Percentiles rank a stretch among this genome's conserved stretches.
Conservation (phyloP, 768 basidiomycete species). For the Tricholoma sp. region DNA sequence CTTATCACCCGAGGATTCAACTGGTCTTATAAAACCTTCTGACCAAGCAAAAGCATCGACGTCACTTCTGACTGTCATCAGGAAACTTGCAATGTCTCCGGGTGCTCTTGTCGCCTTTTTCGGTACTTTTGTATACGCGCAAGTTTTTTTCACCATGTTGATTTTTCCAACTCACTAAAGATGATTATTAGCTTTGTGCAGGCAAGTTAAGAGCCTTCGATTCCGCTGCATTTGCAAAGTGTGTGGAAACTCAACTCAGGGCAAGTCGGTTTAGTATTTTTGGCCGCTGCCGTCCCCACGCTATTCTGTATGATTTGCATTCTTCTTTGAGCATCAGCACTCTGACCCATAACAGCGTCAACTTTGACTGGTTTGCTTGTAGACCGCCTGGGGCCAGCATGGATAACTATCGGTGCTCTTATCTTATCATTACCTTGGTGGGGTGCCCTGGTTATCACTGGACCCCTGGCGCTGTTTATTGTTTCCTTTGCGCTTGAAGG, state of each 20-base stretch:
- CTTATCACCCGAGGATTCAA: neutral
- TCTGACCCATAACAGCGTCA: slow-evolving; percentile 36
- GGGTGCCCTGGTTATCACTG: slow-evolving; percentile 43
- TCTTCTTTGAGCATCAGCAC: neutral
- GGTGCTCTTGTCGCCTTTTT: slow-evolving; percentile 43
- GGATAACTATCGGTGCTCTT: slow-evolving; percentile 43
- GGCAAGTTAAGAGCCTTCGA: slow-evolving; percentile 49
- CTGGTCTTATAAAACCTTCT: neutral
- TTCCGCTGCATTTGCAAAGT: slow-evolving; percentile 49
- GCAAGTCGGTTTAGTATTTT: slow-evolving; percentile 62
- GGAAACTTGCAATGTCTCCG: slow-evolving; percentile 36
- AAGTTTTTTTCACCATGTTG: slow-evolving; percentile 7
- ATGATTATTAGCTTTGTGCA: slow-evolving; percentile 34
- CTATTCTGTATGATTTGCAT: slow-evolving; percentile 47
- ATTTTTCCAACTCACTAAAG: neutral
- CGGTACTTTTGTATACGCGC: slow-evolving; percentile 53
- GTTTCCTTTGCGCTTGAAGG: slow-evolving; percentile 48
- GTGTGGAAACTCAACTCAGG: slow-evolving; percentile 43
- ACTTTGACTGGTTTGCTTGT: slow-evolving; percentile 53
- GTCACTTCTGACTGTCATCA: slow-evolving; percentile 38
- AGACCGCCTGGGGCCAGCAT: slow-evolving; percentile 55
- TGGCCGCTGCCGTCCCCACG: slow-evolving; percentile 60
- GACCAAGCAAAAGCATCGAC: slow-evolving; percentile 11
- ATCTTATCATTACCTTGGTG: slow-evolving; percentile 61
- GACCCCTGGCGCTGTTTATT: slow-evolving; percentile 44